Evolutionary conservation across 805 yeast species (phyloP).

Genomic region (Helenozyma rhizophorensis): DNA sequence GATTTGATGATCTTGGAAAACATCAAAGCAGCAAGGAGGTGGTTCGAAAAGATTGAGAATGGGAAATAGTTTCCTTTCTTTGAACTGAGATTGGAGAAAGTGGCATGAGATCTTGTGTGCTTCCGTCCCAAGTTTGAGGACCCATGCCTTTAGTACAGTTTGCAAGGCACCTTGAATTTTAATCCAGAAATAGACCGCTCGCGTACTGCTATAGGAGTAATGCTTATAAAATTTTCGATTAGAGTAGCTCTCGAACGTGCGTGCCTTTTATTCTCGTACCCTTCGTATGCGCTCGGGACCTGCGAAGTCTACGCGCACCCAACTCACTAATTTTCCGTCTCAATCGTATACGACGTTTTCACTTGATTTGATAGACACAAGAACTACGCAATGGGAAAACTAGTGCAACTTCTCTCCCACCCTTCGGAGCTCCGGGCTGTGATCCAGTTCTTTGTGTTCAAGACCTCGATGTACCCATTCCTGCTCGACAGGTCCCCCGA

Average conservation of each 20-base stretch:
- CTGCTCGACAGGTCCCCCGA: constrained; percentile 25
- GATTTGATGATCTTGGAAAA: constrained; percentile 51
- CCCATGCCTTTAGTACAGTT: too few relatives aligned
- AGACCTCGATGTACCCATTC: constrained; percentile 50
- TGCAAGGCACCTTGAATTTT: too few relatives aligned
- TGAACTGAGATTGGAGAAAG: neutral
- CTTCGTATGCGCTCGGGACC: too few relatives aligned
- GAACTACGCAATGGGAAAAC: constrained; percentile 60
- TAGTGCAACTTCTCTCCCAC: constrained; percentile 55
- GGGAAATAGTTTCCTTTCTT: constrained; percentile 8
- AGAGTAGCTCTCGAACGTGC: too few relatives aligned
- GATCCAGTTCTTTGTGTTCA: constrained; percentile 51
- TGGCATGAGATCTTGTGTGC: neutral
- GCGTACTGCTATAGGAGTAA: too few relatives aligned
- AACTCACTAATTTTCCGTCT: neutral
- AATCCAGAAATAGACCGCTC: too few relatives aligned
- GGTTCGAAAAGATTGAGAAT: constrained; percentile 45
- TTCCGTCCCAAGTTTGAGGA: too few relatives aligned
- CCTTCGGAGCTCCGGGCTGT: constrained; percentile 72
- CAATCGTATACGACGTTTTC: too few relatives aligned
- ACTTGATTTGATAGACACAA: too few relatives aligned
- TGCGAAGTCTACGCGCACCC: too few relatives aligned
- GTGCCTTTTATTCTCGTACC: too few relatives aligned
- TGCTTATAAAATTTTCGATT: too few relatives aligned
- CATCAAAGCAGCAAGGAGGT: constrained; percentile 51